phyloP scores from a whole-genome alignment of 257 asterid species.

The Anisodus tanguticus region DNA sequence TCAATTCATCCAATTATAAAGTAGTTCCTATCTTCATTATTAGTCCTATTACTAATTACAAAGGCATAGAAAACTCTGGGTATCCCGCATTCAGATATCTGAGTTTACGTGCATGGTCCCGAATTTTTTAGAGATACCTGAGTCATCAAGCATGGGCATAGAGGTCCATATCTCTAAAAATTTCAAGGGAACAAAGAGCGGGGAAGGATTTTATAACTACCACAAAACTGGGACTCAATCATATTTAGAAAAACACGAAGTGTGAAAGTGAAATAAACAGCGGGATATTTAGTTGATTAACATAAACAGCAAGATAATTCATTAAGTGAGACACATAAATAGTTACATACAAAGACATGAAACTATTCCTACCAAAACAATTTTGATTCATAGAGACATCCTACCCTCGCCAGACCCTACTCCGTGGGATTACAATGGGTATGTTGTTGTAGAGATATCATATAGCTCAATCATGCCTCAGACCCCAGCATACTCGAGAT shows the following conservation, averaged over 20 bases:
- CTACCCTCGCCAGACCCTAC: no score
- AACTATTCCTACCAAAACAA: not conserved
- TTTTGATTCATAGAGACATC: not conserved
- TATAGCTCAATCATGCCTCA: not conserved
- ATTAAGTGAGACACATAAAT: not conserved
- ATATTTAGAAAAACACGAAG: not conserved
- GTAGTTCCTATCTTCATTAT: not conserved
- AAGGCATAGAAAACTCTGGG: not conserved
- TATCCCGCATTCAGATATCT: not conserved
- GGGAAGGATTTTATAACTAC: constrained; percentile 5
- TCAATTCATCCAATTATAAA: not conserved
- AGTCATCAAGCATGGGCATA: not conserved
- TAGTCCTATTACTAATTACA: not conserved
- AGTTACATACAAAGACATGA: not conserved
- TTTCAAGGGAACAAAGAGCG: not conserved
- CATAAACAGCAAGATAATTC: not conserved
- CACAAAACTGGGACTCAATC: not conserved
- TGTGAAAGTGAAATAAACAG: not conserved
- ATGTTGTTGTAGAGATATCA: not conserved
- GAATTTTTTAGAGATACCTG: not conserved
- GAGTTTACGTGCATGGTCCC: not conserved
- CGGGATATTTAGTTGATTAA: not conserved
- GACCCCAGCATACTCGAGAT: not conserved
- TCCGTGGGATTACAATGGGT: no score
- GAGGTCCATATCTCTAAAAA: not conserved